Evolutionary conservation across 75 land plant genomes (phyloP), one percentile per base, ranked within the genome.

Genomic region (Pseudotsuga menziesii): DNA sequence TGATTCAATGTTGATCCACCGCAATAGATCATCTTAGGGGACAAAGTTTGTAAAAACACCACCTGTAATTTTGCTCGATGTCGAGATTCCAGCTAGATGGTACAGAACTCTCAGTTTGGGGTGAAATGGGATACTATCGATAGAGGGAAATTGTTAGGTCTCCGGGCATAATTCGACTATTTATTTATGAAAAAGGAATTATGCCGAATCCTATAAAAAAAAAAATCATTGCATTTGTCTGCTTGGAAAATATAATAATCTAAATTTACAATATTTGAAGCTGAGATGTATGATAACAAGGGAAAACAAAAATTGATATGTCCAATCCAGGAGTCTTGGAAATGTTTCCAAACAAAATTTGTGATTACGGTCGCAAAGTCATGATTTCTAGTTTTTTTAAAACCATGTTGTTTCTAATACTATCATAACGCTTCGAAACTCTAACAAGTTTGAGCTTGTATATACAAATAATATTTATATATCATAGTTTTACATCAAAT

Each of bases 221-320:
- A 35, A n/a, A 64, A 64, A 64, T 36, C 69, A 41, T 64, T 20
- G 69, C 69, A 64, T 64, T 64, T 36, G 69, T 17, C 19, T 19
- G 15, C 17, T 13, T 32, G 6, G 19, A 35, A 4, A 16, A 16
- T 64, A 16, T 29, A 16, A 32, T 5, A 17, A 16, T 7, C 32
- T 5, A 29, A 16, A 32, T 36, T 64, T 15, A 17, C 69, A 64
- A 20, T 16, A 64, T 64, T 32, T 32, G 69, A 64, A 64, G 69
- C 69, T 39, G 16, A 20, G 1, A 36, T 16, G 5, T 44, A 44
- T 44, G 52, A 44, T 44, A 35, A 35, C 8, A 6, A 44, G 8
- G 8, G 8, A 44, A 7, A 8, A 9, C 54, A 8, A 48, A 48
- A 48, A 48, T 48, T 48, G 12, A 48, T 48, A 9, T 9, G 54